phyloP scores from a whole-genome alignment of 805 yeast species.

The Phaffomyces opuntiae region DNA sequence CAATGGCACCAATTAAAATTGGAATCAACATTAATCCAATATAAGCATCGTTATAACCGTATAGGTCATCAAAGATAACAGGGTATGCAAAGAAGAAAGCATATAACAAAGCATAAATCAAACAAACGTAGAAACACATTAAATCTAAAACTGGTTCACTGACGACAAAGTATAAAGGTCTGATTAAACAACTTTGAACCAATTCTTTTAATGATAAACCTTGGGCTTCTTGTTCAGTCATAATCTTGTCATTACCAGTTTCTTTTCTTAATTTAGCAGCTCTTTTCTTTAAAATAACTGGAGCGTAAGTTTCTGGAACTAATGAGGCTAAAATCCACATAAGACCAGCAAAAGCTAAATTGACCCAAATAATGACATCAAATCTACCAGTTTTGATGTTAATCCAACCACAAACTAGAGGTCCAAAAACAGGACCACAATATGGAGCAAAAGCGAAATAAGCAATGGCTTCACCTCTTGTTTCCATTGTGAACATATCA shows the following conservation, averaged over 20 bases:
- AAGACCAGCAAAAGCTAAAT: constrained; percentile 84
- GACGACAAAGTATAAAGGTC: constrained; percentile 72
- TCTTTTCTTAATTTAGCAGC: constrained; percentile 65
- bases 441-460: constrained; percentile 89
- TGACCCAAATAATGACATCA: constrained; percentile 80
- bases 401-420: constrained; percentile 82
- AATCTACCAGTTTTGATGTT: constrained; percentile 60
- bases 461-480: constrained; percentile 86
- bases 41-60: constrained; percentile 69
- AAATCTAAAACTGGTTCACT: constrained; percentile 83
- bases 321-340: constrained; percentile 60
- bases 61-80: constrained; percentile 71
- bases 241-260: constrained; percentile 75
- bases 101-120: constrained; percentile 83
- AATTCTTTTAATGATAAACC: constrained; percentile 65
- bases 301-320: constrained; percentile 90
- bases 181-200: constrained; percentile 59
- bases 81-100: constrained; percentile 97
- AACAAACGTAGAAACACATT: constrained; percentile 79
- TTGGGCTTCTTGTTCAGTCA: constrained; percentile 89
- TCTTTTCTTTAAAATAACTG: constrained; percentile 62
- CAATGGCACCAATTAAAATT: constrained; percentile 76
- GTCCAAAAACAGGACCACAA: constrained; percentile 89
- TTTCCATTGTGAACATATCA: constrained; percentile 75
- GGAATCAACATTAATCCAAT: constrained; percentile 89